A percentile compares a stretch with the other conserved stretches of the same genome.
Conservation (phyloP, 371 early-diverging fungal genomes). For the Syncephalastrum sp. region DNA sequence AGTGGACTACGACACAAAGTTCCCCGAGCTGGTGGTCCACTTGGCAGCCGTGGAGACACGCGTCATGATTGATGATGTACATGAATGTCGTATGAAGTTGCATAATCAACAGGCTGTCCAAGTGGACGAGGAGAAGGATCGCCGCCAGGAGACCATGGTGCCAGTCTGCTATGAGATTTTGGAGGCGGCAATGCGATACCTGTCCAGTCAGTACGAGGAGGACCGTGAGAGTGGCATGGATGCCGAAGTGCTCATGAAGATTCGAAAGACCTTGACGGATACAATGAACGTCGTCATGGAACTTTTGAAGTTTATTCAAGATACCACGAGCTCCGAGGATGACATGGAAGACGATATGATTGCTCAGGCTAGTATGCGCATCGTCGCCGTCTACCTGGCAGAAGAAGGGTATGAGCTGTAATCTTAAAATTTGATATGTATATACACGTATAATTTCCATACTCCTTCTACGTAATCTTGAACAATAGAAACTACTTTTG, state of each 20-base stretch:
- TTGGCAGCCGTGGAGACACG: slow-evolving; percentile 51
- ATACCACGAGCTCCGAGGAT: slow-evolving; percentile 20
- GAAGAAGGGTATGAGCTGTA: slow-evolving; percentile 45
- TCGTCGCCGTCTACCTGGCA: slow-evolving; percentile 44
- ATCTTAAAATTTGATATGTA: neutral
- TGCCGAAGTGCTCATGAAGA: slow-evolving; percentile 39
- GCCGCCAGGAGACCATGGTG: slow-evolving; percentile 34
- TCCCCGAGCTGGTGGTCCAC: slow-evolving; percentile 46
- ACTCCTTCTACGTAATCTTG: too few relatives aligned
- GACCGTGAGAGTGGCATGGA: slow-evolving; percentile 34
- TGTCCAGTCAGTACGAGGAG: slow-evolving; percentile 27
- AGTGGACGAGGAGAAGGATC: slow-evolving; percentile 19
- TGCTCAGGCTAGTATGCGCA: slow-evolving; percentile 45
- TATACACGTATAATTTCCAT: neutral
- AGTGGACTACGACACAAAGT: slow-evolving; percentile 24
- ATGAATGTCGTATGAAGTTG: slow-evolving; percentile 24
- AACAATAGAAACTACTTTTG: too few relatives aligned
- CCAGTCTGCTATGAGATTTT: slow-evolving; percentile 49
- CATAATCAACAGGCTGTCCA: slow-evolving; percentile 19
- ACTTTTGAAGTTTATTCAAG: slow-evolving; percentile 35
- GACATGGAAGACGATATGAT: slow-evolving; percentile 32
- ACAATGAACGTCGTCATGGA: slow-evolving; percentile 46
- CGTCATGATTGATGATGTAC: slow-evolving; percentile 48
- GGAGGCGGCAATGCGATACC: slow-evolving; percentile 42
- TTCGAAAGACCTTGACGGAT: slow-evolving; percentile 38